Base-by-base conservation (phyloP, 768 basidiomycete species). In the Coprinopsis strossmayeri region DNA sequence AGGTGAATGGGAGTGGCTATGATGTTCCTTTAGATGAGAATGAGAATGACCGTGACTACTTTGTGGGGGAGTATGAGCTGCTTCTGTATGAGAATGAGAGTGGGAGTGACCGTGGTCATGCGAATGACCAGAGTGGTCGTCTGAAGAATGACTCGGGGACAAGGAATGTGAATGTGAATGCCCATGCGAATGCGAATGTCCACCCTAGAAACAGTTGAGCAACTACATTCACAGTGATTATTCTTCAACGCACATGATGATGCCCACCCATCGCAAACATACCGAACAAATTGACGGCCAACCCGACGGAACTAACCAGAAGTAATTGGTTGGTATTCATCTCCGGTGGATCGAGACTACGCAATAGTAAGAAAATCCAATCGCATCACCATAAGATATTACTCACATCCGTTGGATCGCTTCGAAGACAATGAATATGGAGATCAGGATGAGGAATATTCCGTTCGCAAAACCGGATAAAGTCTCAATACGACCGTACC, bases 191-290 rank as follows among this genome's bases (percentile, higher is more conserved):
- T 79, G 78, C 2, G 76, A 77, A 62, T 85, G 84, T 4, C 78
- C 78, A 18, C 78, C 79, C n/a, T n/a, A n/a, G n/a, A n/a, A n/a
- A n/a, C n/a, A n/a, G n/a, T n/a, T n/a, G n/a, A n/a, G n/a, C n/a
- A n/a, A n/a, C n/a, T n/a, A n/a, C n/a, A n/a, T n/a, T n/a, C n/a
- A n/a, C n/a, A n/a, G n/a, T n/a, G n/a, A n/a, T n/a, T n/a, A n/a
- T n/a, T n/a, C n/a, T n/a, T n/a, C n/a, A n/a, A 38, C 71, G 34
- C 69, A 87, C 87, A 69, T 89, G 88, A 61, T 87, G 85, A 62
- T 94, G 91, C 2, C 92, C 93, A 3, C 96, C 96, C 76, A 96
- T 99, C 1, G 96, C 96, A 61, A 93, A 90, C 92, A 99, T 96
- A 30, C 96, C 96, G 57, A 97, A 98, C 17, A 99, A 68, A 63